Evolutionary conservation across 306 rosid genomes (phyloP).

Genomic region (Purshia tridentata): DNA sequence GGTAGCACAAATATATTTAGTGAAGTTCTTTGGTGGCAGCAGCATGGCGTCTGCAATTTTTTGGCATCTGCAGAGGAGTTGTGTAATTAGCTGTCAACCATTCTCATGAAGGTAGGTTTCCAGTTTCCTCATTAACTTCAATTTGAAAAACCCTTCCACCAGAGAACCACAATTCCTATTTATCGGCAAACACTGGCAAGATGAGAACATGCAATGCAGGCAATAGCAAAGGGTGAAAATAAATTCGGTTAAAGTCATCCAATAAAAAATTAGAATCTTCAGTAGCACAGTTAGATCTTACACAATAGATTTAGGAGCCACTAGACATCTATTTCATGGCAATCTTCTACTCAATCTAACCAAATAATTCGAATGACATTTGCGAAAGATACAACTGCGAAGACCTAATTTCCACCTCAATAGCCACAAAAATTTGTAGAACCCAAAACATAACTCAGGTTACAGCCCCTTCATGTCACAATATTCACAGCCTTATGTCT

Average conservation of each 20-base stretch:
- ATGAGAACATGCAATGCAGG: slow-evolving; percentile 5
- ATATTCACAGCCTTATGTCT: slow-evolving; percentile 50
- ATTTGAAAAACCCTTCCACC: too few relatives aligned
- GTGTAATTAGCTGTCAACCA: too few relatives aligned
- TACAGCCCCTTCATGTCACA: slow-evolving; percentile 28
- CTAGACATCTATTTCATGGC: slow-evolving; percentile 12
- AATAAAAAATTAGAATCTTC: slow-evolving; percentile 13
- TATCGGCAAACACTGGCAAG: neutral
- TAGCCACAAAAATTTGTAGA: slow-evolving; percentile 25
- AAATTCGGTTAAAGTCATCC: neutral
- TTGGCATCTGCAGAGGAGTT: neutral
- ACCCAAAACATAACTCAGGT: slow-evolving; percentile 6
- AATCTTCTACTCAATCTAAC: slow-evolving; percentile 24
- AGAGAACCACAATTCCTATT: neutral
- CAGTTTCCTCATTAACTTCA: too few relatives aligned
- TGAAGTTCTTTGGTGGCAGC: neutral
- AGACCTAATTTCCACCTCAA: slow-evolving; percentile 20
- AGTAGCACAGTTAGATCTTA: slow-evolving; percentile 9
- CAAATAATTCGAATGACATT: slow-evolving; percentile 21
- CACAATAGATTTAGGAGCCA: neutral
- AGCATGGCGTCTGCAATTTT: neutral
- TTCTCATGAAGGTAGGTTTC: too few relatives aligned
- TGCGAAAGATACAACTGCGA: slow-evolving; percentile 13
- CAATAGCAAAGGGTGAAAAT: neutral
- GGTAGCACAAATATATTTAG: too few relatives aligned